Percentiles rank a stretch among this genome's conserved stretches.
Conservation (phyloP, 1,284 basidiomycete species). For the Moesziomyces antarcticus region DNA sequence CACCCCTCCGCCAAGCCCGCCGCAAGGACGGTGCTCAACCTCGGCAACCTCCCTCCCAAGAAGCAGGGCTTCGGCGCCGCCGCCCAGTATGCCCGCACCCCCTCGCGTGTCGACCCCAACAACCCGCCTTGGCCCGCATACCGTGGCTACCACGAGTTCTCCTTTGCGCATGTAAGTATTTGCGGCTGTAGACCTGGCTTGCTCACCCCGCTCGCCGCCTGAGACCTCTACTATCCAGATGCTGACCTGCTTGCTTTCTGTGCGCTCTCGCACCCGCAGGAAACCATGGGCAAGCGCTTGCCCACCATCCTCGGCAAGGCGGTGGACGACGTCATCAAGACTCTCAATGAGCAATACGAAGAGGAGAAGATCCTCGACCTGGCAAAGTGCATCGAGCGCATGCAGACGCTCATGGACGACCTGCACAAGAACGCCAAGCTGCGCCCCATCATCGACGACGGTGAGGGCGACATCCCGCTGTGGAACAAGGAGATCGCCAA, state of each 20-base stretch:
- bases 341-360: constrained; percentile 79
- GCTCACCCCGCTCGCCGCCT: no score
- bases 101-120: constrained; percentile 75
- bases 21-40: constrained; percentile 65
- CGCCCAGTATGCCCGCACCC: constrained; percentile 53
- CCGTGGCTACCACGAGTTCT: constrained; percentile 93
- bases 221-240: no score
- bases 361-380: constrained; percentile 90
- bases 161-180: constrained; percentile 78
- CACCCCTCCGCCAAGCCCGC: constrained; percentile 65
- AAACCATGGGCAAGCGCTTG: constrained; percentile 85
- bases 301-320: constrained; percentile 96
- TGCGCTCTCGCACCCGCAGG: constrained; percentile 12
- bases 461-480: constrained; percentile 89
- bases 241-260: not conserved
- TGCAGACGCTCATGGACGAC: constrained; percentile 69
- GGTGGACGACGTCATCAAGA: constrained; percentile 89
- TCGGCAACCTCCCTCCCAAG: constrained; percentile 67
- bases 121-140: constrained; percentile 93
- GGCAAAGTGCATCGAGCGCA: constrained; percentile 79
- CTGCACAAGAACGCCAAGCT: constrained; percentile 68
- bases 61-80: constrained; percentile 54
- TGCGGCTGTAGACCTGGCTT: not conserved
- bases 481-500: constrained; percentile 83
- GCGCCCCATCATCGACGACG: constrained; percentile 87